Conservation (phyloP, 306 rosid species). For the Glycine soja region DNA sequence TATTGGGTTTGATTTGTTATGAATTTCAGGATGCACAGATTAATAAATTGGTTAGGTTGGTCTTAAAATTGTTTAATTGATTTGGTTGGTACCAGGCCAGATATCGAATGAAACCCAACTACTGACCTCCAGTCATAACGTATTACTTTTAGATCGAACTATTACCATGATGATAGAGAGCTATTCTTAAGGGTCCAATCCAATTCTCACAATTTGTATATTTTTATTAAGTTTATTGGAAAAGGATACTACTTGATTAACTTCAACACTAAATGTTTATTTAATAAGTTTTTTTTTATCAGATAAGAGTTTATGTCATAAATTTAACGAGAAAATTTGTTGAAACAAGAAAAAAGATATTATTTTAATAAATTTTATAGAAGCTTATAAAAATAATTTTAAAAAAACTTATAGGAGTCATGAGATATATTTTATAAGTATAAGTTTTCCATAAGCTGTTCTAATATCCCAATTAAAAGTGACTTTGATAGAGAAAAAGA, state of each 20-base stretch:
- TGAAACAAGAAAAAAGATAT: too few species aligned
- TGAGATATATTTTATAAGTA: too few species aligned
- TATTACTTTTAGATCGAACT: not conserved
- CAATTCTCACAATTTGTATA: not conserved
- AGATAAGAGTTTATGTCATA: not conserved
- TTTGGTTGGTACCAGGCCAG: not conserved
- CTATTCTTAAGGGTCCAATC: not conserved
- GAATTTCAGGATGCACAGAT: not conserved
- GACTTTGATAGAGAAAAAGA: too few species aligned
- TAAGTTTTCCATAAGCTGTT: too few species aligned
- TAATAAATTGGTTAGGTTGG: conserved; percentile 32
- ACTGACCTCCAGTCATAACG: not conserved
- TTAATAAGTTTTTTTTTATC: not conserved
- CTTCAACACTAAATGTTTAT: not conserved
- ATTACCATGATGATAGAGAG: not conserved
- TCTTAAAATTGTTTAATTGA: conserved; percentile 5
- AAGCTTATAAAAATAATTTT: not conserved
- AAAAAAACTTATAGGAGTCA: not conserved
- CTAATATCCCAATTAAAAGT: too few species aligned
- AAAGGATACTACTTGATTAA: not conserved
- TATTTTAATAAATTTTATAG: too few species aligned
- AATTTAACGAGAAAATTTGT: not conserved
- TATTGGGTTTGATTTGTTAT: conserved; percentile 6
- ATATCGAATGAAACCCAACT: conserved; percentile 6
- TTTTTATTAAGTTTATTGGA: not conserved